Base-by-base conservation (phyloP, 2,329 filamentous ascomycete species). In the Nannizziopsis arthrosporioides region DNA sequence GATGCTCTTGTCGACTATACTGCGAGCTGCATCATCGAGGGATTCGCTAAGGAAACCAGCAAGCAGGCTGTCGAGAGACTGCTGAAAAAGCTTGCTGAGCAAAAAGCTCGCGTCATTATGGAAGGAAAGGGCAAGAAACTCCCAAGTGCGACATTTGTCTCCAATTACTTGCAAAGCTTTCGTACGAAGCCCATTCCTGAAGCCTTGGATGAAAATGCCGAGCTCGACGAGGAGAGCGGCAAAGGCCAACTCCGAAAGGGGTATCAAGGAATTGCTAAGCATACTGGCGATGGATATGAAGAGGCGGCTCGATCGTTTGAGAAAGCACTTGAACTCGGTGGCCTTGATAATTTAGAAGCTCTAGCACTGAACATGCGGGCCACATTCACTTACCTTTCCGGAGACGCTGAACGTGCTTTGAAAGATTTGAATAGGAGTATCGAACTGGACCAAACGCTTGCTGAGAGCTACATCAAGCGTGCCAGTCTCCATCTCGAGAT, bases 141-240 rank as follows among this genome's bases (percentile, higher is more conserved):
- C 44, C 92, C 92, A 15, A 95, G 89, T 68, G 84, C 92, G 27
- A 95, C 89, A 10, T 98, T 96, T 59, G 89, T 98, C 56, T 87
- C 88, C 63, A 98, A 98, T 75, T 98, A 98, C 68, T 82, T 98
- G 30, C 90, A 96, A 72, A 96, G 90, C 73, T 98, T 98, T 84
- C 84, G 92, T 52, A 75, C 81, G 51, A 85, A 84, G 71, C 74
- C 80, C 42, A 77, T 86, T 1, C 90, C 92, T 3, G 79, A 75
- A 53, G 90, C 87, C 10, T 73, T 98, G 45, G 88, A 90, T 51
- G 86, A 93, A 57, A 76, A 80, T 6, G 80, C 74, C n/a, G 86
- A 94, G 56, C 68, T 95, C 42, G 69, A 79, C 37, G 80, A 89
- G 57, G 80, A 83, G 40, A 85, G 81, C 40, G 90, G 89, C 58